phyloP scores from a whole-genome alignment of 2,329 filamentous ascomycete species.

The Onygenales sp. region DNA sequence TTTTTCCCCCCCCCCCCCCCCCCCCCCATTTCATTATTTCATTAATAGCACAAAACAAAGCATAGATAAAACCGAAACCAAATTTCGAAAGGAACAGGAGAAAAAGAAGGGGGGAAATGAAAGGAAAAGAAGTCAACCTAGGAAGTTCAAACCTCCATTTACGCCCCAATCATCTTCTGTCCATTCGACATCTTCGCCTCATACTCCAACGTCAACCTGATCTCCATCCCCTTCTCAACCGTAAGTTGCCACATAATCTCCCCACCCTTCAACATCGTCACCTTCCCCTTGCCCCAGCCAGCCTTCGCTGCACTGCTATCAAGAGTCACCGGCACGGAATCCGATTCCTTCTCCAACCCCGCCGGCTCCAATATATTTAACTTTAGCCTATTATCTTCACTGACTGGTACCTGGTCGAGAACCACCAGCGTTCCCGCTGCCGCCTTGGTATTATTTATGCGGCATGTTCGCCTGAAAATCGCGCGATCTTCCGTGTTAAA shows the following conservation, averaged over 20 bases:
- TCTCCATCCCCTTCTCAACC: slow-evolving; percentile 48
- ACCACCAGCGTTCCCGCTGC: slow-evolving; percentile 18
- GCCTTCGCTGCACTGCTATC: slow-evolving; percentile 8
- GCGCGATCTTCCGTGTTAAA: slow-evolving; percentile 23
- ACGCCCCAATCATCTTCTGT: slow-evolving; percentile 10
- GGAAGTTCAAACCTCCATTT: not conserved
- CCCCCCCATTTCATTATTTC: too few species aligned
- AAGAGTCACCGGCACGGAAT: slow-evolving; percentile 7
- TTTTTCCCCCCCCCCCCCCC: too few species aligned
- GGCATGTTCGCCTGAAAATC: slow-evolving; percentile 21
- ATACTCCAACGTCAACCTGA: slow-evolving; percentile 53
- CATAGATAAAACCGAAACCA: too few species aligned
- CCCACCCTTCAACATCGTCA: slow-evolving; percentile 46
- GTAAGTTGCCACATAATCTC: slow-evolving; percentile 51
- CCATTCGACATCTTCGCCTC: slow-evolving; percentile 45
- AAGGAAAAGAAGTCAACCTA: not conserved
- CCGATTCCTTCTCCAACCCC: slow-evolving; percentile 19
- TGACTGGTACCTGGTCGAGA: slow-evolving; percentile 25
- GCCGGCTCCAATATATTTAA: slow-evolving; percentile 20
- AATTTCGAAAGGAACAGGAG: not conserved
- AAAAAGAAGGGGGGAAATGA: not conserved
- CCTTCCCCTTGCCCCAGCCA: slow-evolving; percentile 46
- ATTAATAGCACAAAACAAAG: too few species aligned
- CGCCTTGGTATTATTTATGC: slow-evolving; percentile 24
- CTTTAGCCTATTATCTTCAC: slow-evolving; percentile 22